Conservation (phyloP, 129 eudicot species). For the Silybum marianum region DNA sequence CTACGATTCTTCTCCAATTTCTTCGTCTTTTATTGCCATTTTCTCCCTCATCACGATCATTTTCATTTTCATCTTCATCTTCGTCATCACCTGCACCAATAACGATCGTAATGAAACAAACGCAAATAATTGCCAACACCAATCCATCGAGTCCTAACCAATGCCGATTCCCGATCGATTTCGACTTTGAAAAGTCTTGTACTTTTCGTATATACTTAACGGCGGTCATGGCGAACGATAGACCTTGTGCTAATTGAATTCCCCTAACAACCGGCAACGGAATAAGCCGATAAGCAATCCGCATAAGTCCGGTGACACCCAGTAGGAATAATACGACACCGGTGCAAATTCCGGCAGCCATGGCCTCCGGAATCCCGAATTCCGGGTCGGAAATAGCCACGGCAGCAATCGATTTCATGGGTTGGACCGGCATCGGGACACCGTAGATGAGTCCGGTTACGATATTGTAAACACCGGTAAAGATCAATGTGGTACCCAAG, state of each 20-base stretch:
- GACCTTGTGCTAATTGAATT: conserved; percentile 92
- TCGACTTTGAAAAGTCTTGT: conserved; percentile 74
- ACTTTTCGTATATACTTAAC: conserved; percentile 70
- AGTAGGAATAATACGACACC: conserved; percentile 51
- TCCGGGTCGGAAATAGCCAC: conserved; percentile 69
- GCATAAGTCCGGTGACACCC: conserved; percentile 83
- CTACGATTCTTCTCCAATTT: conserved; percentile 42
- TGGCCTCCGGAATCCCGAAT: conserved; percentile 75
- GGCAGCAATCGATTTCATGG: conserved; percentile 92
- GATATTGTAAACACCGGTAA: conserved; percentile 82
- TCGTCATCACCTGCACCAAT: conserved; percentile 67
- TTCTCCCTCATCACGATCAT: conserved; percentile 16
- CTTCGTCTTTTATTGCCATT: not conserved
- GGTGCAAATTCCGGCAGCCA: conserved; percentile 93
- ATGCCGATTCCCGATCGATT: conserved; percentile 62
- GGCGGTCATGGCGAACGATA: conserved; percentile 80
- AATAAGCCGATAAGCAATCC: conserved; percentile 60
- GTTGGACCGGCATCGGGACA: conserved; percentile 97
- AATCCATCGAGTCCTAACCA: conserved; percentile 93
- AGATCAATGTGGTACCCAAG: conserved; percentile 78
- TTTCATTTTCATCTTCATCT: not conserved
- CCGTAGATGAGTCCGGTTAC: conserved; percentile 80
- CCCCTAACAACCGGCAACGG: conserved; percentile 91
- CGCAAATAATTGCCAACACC: conserved; percentile 64
- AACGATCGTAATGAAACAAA: conserved; percentile 63